Percentiles rank a stretch among this genome's conserved stretches.
These are phyloP conservation scores for Cephaloascus albidus DNA, from an alignment of 805 yeast species.

Conservation along the genomic window DNA sequence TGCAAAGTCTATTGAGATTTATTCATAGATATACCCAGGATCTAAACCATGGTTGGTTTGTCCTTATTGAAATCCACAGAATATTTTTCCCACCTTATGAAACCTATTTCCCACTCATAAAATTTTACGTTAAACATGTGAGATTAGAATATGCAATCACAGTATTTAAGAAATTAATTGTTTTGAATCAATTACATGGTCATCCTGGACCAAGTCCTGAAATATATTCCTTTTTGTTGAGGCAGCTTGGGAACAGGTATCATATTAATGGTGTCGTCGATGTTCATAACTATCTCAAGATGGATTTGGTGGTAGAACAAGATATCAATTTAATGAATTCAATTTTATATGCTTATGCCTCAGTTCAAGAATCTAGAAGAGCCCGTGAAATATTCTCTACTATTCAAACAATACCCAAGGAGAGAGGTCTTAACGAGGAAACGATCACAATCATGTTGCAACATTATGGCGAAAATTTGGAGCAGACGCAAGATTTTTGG, in stretches of 20 bases:
- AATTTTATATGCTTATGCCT: conserved; percentile 30
- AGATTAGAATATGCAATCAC: background rate
- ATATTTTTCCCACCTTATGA: background rate
- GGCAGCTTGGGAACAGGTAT: conserved; percentile 25
- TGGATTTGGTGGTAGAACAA: conserved; percentile 22
- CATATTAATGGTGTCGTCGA: conserved; percentile 33
- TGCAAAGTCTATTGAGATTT: background rate
- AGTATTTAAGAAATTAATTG: background rate
- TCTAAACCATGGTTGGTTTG: background rate
- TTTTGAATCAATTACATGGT: background rate
- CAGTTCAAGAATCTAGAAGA: conserved; percentile 26
- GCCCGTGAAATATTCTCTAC: conserved; percentile 27
- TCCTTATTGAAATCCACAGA: background rate
- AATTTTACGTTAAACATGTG: background rate
- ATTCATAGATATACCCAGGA: background rate
- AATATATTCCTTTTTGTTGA: conserved; percentile 25
- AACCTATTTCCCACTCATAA: background rate
- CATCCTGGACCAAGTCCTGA: conserved; percentile 7
- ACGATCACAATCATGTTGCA: conserved; percentile 31
- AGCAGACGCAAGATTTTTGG: conserved; percentile 31
- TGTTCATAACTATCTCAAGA: conserved; percentile 26
- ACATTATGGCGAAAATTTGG: conserved; percentile 27
- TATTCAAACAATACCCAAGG: conserved; percentile 21
- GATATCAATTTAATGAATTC: conserved; percentile 26
- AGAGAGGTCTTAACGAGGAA: conserved; percentile 27